Conservation (phyloP, 495 filamentous ascomycete genomes). For the Annulohypoxylon moriforme region DNA sequence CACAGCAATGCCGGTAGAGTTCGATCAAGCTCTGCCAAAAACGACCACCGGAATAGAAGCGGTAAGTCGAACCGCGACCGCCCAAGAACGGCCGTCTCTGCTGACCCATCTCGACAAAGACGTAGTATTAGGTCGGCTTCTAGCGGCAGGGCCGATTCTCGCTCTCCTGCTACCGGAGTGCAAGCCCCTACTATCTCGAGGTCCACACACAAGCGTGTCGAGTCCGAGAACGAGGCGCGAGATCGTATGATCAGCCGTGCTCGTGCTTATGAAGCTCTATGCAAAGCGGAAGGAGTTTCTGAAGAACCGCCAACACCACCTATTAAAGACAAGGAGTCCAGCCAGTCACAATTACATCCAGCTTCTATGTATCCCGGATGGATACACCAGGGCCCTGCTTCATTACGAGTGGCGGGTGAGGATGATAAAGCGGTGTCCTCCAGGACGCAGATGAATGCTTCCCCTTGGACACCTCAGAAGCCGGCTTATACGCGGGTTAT, state of each 20-base stretch:
- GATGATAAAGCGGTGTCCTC: background rate
- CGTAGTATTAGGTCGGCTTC: background rate
- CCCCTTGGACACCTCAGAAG: slow-evolving; percentile 13
- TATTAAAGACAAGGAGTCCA: background rate
- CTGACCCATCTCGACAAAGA: background rate
- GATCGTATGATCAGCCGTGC: slow-evolving; percentile 7
- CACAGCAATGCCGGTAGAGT: background rate
- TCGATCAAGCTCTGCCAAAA: background rate
- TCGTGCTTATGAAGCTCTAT: slow-evolving; percentile 23
- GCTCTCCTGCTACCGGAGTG: background rate
- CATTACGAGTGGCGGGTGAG: background rate
- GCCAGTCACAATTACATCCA: background rate
- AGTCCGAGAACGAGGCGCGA: background rate
- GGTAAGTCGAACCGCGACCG: background rate
- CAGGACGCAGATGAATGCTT: background rate
- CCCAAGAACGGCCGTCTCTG: background rate
- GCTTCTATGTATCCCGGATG: slow-evolving; percentile 1
- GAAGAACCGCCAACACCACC: background rate
- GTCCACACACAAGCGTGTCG: background rate
- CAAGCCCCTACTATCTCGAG: background rate
- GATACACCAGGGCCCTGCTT: background rate
- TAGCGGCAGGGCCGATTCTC: background rate
- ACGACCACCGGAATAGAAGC: too few species aligned
- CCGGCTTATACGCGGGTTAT: slow-evolving; percentile 14
- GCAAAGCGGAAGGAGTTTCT: background rate